Evolutionary conservation across 1,284 basidiomycete species (phyloP).

Genomic region (Trichosporon ovoides): DNA sequence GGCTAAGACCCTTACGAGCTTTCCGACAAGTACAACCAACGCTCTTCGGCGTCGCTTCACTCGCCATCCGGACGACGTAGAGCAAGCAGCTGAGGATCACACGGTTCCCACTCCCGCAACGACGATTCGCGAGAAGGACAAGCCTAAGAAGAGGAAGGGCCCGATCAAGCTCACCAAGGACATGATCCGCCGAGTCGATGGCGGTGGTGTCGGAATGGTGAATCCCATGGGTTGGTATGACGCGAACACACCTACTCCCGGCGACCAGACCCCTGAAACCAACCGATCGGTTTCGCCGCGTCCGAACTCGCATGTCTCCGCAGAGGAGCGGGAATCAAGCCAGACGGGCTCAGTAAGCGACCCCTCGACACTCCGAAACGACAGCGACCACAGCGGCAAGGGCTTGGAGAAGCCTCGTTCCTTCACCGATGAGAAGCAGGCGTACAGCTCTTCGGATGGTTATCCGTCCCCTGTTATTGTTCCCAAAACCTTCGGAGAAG

Average conservation of each 20-base stretch:
- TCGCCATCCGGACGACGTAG: neutral
- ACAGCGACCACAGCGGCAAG: neutral
- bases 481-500: neutral
- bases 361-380: neutral
- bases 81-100: neutral
- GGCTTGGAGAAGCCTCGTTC: neutral
- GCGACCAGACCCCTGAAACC: neutral
- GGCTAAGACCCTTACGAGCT: slow-evolving; percentile 30
- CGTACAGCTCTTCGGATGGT: neutral
- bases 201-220: slow-evolving; percentile 70
- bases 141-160: slow-evolving; percentile 34
- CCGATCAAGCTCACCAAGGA: slow-evolving; percentile 57
- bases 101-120: neutral
- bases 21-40: slow-evolving; percentile 22
- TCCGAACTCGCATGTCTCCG: neutral
- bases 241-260: slow-evolving; percentile 14
- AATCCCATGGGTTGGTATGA: slow-evolving; percentile 64
- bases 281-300: slow-evolving; percentile 1
- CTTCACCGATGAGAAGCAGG: neutral
- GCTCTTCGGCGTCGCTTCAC: slow-evolving; percentile 32
- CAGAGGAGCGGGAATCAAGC: neutral
- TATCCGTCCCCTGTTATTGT: neutral
- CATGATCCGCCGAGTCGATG: slow-evolving; percentile 76
- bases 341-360: neutral
- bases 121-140: neutral